Conservation (phyloP, 2,329 filamentous ascomycete species). For the Lizonia empirigonia region DNA sequence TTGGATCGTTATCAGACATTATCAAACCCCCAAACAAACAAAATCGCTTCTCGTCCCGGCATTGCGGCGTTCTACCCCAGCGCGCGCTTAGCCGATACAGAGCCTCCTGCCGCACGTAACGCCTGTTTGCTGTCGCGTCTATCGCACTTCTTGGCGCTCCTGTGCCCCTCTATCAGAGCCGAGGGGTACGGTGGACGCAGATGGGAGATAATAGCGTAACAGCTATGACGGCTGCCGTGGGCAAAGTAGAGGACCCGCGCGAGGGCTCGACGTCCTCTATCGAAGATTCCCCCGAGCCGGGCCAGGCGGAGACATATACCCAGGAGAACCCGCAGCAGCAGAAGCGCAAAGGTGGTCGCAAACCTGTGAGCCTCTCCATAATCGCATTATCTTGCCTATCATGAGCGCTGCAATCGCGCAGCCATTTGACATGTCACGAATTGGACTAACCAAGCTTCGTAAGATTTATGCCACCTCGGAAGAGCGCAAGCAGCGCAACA, state of each 20-base stretch:
- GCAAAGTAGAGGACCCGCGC: constrained; percentile 52
- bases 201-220: constrained; percentile 56
- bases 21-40: constrained; percentile 49
- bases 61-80: constrained; percentile 39
- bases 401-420: constrained; percentile 31
- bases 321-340: constrained; percentile 61
- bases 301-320: constrained; percentile 49
- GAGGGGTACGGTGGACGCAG: constrained; percentile 55
- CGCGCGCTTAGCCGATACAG: constrained; percentile 47
- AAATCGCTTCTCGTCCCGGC: constrained; percentile 42
- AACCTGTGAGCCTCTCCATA: constrained; percentile 73
- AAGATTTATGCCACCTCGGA: constrained; percentile 99
- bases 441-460: constrained; percentile 49
- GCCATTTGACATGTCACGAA: constrained; percentile 39
- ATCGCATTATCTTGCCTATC: constrained; percentile 24
- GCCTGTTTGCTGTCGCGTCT: constrained; percentile 39
- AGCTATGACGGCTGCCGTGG: constrained; percentile 53
- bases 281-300: constrained; percentile 56
- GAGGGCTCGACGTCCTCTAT: constrained; percentile 56
- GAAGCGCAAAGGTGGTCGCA: constrained; percentile 96
- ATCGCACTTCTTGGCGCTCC: constrained; percentile 41
- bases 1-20: constrained; percentile 51
- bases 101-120: constrained; percentile 33
- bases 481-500: constrained; percentile 95
- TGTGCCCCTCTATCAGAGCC: constrained; percentile 45